phyloP scores from a whole-genome alignment of 495 filamentous ascomycete genomes.

The Pseudomonodictys pantanalensis region DNA sequence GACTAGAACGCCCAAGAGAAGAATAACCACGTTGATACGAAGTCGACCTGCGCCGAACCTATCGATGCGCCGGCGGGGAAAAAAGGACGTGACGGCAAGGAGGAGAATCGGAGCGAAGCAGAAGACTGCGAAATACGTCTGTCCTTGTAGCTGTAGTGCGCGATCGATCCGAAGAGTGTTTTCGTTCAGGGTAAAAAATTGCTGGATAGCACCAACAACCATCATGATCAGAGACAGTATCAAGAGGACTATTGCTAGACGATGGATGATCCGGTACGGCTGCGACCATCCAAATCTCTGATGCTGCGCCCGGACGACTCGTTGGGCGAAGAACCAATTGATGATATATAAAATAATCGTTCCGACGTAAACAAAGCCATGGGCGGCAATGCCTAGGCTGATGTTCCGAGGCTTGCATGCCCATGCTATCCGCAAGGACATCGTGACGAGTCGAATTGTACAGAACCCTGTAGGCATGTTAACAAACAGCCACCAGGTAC shows the following conservation, averaged over 20 bases:
- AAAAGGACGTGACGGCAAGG: slow-evolving; percentile 14
- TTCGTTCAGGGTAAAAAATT: slow-evolving; percentile 34
- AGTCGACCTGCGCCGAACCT: slow-evolving; percentile 37
- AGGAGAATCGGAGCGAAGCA: slow-evolving; percentile 26
- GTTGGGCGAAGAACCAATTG: slow-evolving; percentile 39
- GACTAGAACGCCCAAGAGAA: slow-evolving; percentile 21
- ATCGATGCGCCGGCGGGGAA: slow-evolving; percentile 23
- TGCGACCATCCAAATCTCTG: slow-evolving; percentile 36
- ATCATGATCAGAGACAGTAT: slow-evolving; percentile 22
- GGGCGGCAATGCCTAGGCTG: slow-evolving; percentile 63
- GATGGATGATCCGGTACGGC: slow-evolving; percentile 18
- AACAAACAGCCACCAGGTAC: neutral
- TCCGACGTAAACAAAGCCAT: slow-evolving; percentile 49
- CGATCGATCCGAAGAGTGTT: slow-evolving; percentile 25
- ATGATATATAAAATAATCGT: slow-evolving; percentile 40
- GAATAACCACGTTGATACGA: slow-evolving; percentile 29
- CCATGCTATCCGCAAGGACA: slow-evolving; percentile 63
- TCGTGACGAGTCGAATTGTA: slow-evolving; percentile 65
- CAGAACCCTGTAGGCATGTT: slow-evolving; percentile 54
- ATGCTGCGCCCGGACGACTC: slow-evolving; percentile 37
- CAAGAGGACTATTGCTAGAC: slow-evolving; percentile 19
- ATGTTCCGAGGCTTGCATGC: slow-evolving; percentile 48
- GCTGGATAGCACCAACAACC: slow-evolving; percentile 30
- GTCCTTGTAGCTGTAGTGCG: slow-evolving; percentile 25
- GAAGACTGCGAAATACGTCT: slow-evolving; percentile 34